Percentiles rank a stretch among this genome's conserved stretches.
Conservation (phyloP, 257 asterid species). For the Nicotiana obtusifolia region DNA sequence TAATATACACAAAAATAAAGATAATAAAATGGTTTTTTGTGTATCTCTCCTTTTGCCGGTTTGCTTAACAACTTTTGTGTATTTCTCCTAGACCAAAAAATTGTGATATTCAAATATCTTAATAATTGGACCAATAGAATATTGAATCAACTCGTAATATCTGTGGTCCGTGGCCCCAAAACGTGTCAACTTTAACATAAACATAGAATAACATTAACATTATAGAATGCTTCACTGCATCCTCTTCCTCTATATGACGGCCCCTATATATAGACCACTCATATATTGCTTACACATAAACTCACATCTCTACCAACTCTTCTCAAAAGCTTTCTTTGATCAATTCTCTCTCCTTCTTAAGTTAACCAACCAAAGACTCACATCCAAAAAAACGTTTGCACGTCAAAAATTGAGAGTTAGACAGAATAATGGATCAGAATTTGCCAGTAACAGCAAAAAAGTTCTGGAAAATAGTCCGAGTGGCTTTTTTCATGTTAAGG, state of each 20-base stretch:
- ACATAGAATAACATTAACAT: too few relatives aligned
- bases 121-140: neutral
- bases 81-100: neutral
- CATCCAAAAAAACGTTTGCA: too few relatives aligned
- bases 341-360: neutral
- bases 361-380: too few relatives aligned
- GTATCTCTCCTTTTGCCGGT: neutral
- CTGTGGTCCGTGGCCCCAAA: neutral
- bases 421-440: neutral
- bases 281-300: neutral
- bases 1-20: too few relatives aligned
- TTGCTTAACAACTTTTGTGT: neutral
- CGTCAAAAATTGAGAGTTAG: too few relatives aligned
- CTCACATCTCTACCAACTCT: neutral
- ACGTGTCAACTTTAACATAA: neutral
- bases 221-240: neutral
- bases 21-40: too few relatives aligned
- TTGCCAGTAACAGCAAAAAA: conserved; percentile 24
- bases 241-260: neutral
- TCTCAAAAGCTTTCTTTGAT: neutral
- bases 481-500: conserved; percentile 19
- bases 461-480: conserved; percentile 11
- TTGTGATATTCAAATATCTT: neutral
- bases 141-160: neutral
- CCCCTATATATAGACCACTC: neutral